Evolutionary conservation across 139 green algal genomes (phyloP).

Genomic region (Spirogloea muscicola): DNA sequence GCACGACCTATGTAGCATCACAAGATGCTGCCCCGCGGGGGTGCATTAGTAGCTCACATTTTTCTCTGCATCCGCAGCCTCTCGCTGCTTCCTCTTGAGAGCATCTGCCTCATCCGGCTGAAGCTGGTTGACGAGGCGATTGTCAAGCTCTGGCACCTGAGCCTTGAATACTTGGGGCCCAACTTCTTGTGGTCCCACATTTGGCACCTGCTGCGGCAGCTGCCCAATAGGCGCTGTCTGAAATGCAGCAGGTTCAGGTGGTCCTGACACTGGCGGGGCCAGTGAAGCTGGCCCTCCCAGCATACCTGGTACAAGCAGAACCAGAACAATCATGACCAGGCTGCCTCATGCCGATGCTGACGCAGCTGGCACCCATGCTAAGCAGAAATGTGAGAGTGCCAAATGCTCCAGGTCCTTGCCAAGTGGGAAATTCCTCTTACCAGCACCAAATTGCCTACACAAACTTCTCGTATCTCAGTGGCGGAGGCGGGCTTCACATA

Average conservation of each 20-base stretch:
- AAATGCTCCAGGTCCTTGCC: not conserved
- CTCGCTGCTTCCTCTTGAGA: conserved; percentile 17
- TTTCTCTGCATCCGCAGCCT: conserved; percentile 21
- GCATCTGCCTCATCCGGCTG: conserved; percentile 17
- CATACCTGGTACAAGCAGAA: too few relatives aligned
- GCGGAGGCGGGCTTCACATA: too few relatives aligned
- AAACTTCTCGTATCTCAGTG: too few relatives aligned
- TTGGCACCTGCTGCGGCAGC: conserved; percentile 1
- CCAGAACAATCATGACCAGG: not conserved
- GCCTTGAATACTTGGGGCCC: conserved; percentile 20
- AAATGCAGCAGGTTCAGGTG: not conserved
- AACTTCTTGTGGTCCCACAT: not conserved
- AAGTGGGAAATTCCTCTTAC: too few relatives aligned
- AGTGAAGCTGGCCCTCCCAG: too few relatives aligned
- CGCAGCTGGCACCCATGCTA: not conserved
- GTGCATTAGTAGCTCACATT: too few relatives aligned
- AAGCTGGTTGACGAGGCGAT: conserved; percentile 20
- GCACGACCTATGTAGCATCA: too few relatives aligned
- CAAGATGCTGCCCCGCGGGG: too few relatives aligned
- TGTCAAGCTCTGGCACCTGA: conserved; percentile 12
- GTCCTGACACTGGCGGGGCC: not conserved
- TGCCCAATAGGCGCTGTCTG: conserved; percentile 9
- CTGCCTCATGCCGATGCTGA: not conserved
- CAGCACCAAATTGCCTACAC: too few relatives aligned
- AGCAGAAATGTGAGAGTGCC: not conserved